Evolutionary conservation across 106 monocot species (phyloP), one percentile per base, ranked within the genome.

Genomic region (Cymbidium sinense): DNA sequence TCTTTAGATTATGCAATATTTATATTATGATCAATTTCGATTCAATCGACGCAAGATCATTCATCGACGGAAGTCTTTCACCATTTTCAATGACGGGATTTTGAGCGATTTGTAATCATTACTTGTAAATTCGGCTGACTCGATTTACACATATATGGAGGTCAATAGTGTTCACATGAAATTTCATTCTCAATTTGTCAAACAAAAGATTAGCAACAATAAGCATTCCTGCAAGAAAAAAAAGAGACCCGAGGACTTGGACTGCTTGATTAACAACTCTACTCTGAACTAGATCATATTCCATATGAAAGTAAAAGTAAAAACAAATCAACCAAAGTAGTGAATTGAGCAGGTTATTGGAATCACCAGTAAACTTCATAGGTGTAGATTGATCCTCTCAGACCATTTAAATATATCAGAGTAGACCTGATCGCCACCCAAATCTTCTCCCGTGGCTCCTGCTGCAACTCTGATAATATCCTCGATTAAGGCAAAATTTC

Each of bases 321-420:
- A 2, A 33, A 33, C 31, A 13, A 33, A 33, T 33, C 29, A 31
- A 23, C 58, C 31, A 33, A 67, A n/a, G 13, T 13, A 67, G 31
- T 33, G 33, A 67, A 33, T 17, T 31, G 29, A 33, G 33, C 3
- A 67, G 33, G 37, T 71, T 71, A 71, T 67, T 18, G 41, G 12
- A 71, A 81, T 82, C 80, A 80, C 87, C 83, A 29, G 52, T 65
- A 75, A 36, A 27, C 74, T 18, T 82, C 78, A 99, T n/a, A 99
- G 81, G 30, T 76, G 84, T 47, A 99, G 76, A 47, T 94, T 82
- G 50, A 99, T 94, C 83, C 86, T 90, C 50, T 95, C 82, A n/a
- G 99, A 92, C 99, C 94, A 99, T 77, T 94, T 92, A 33, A 99
- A 99, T 81, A 99, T 95, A 81, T 92, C 95, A 30, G 99, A 95